phyloP scores from a whole-genome alignment of 1,284 basidiomycete genomes.

The Ustilago sp. region DNA sequence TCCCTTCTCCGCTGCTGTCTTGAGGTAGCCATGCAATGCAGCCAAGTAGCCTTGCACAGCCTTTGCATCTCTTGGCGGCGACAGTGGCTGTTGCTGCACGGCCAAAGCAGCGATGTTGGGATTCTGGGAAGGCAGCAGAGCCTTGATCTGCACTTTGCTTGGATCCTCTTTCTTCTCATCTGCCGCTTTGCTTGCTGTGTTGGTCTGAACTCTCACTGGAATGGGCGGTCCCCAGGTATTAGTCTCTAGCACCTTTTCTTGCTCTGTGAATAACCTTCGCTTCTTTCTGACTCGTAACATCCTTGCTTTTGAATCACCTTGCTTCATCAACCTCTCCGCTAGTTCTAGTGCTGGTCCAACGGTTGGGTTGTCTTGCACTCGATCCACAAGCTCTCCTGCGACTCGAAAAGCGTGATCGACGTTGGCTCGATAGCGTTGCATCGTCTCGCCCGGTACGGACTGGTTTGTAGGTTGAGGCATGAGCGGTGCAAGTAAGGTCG shows the following conservation, averaged over 20 bases:
- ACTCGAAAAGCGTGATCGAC: slow-evolving; percentile 50
- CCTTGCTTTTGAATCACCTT: slow-evolving; percentile 14
- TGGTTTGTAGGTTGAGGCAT: slow-evolving; percentile 7
- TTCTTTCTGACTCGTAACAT: slow-evolving; percentile 40
- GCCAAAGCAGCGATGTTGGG: background rate
- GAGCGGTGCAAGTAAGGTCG: slow-evolving; percentile 31
- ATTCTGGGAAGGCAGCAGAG: slow-evolving; percentile 35
- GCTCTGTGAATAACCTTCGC: slow-evolving; percentile 33
- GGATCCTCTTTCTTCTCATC: background rate
- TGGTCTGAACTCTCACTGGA: background rate
- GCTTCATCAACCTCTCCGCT: slow-evolving; percentile 29
- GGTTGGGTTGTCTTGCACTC: slow-evolving; percentile 16
- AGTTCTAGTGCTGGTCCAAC: slow-evolving; percentile 32
- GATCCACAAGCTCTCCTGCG: slow-evolving; percentile 21
- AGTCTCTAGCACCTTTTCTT: slow-evolving; percentile 35
- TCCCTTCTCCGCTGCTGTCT: slow-evolving; percentile 15
- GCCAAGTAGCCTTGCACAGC: slow-evolving; percentile 21
- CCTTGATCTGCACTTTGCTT: background rate
- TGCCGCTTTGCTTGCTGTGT: background rate
- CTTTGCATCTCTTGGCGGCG: slow-evolving; percentile 18
- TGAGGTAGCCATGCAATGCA: slow-evolving; percentile 26
- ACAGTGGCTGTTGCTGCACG: slow-evolving; percentile 6
- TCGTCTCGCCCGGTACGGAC: slow-evolving; percentile 10
- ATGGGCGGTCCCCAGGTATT: slow-evolving; percentile 29
- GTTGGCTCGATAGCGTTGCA: slow-evolving; percentile 38